These are phyloP conservation scores for Alopecurus myosuroides DNA, from an alignment of 176 grass and related monocot genomes.

Conservation along the genomic window DNA sequence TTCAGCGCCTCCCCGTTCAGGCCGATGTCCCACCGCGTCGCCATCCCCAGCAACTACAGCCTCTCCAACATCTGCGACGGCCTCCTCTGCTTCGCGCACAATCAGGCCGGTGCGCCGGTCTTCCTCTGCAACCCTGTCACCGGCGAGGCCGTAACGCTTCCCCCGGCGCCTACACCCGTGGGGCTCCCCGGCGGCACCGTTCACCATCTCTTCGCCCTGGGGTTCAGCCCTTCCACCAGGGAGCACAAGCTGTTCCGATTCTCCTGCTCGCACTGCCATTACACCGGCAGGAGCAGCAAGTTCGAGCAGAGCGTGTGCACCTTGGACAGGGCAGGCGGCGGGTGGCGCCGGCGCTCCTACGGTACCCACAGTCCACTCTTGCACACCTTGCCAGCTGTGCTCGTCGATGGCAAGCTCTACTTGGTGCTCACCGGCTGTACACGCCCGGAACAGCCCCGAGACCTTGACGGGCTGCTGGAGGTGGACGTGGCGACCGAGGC, in stretches of 20 bases:
- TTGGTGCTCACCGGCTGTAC: background rate
- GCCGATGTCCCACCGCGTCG: background rate
- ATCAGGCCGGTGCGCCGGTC: rapidly evolving
- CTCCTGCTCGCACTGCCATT: background rate
- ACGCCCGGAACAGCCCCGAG: rapidly evolving
- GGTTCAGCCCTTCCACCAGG: background rate
- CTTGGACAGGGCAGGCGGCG: background rate
- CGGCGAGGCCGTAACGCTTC: no score
- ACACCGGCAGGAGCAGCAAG: rapidly evolving
- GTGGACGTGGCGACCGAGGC: background rate
- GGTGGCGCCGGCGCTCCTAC: background rate
- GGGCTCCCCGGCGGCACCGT: background rate
- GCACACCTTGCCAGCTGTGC: background rate
- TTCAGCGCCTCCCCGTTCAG: background rate
- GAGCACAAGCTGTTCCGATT: background rate
- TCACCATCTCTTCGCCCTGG: background rate
- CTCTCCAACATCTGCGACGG: background rate
- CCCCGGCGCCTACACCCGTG: background rate
- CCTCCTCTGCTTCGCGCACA: background rate
- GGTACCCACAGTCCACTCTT: no score
- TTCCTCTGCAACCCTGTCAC: background rate
- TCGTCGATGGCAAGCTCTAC: background rate
- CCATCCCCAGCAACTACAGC: background rate
- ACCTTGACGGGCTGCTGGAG: background rate
- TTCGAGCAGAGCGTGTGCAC: background rate